Conservation (phyloP, 106 monocot species). For the Allium sativum region DNA sequence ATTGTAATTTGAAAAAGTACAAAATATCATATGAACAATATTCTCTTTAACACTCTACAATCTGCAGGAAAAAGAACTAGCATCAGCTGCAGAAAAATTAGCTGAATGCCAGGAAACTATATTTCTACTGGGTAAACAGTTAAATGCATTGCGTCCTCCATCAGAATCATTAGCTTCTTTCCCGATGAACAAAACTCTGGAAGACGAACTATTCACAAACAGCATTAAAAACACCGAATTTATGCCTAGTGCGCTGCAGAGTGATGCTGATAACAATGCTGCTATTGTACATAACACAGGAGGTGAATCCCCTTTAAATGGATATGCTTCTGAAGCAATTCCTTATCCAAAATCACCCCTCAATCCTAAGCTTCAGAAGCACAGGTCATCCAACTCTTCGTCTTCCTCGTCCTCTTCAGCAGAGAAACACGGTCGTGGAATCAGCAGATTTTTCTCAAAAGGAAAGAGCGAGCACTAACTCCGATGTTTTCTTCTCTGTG, state of each 20-base stretch:
- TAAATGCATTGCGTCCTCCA: conserved; percentile 53
- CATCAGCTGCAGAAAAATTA: conserved; percentile 90
- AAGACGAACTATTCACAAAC: conserved; percentile 13
- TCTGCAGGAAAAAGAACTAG: conserved; percentile 71
- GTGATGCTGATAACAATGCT: conserved; percentile 10
- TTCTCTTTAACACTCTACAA: too few species aligned
- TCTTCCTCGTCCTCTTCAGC: conserved; percentile 18
- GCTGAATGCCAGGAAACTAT: conserved; percentile 95
- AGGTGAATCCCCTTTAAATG: conserved; percentile 38
- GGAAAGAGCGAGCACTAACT: conserved; percentile 30
- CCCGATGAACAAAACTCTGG: conserved; percentile 18
- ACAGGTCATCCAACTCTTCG: conserved; percentile 38
- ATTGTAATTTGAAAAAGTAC: too few species aligned
- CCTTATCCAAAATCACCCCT: conserved; percentile 30
- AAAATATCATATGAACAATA: too few species aligned
- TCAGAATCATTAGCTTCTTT: conserved; percentile 16
- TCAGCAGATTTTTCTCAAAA: conserved; percentile 80
- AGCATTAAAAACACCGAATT: conserved; percentile 7
- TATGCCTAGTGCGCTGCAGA: conserved; percentile 9
- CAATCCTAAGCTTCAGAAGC: conserved; percentile 34
- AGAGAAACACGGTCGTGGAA: conserved; percentile 59
- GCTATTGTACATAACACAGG: conserved; percentile 13
- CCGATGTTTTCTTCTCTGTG: not conserved
- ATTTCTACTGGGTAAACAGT: conserved; percentile 64
- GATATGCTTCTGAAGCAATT: conserved; percentile 33